A percentile compares a stretch with the other conserved stretches of the same genome.
These are phyloP conservation scores for Rhizophora apiculata DNA, from an alignment of 345 rosid species.

Conservation along the genomic window DNA sequence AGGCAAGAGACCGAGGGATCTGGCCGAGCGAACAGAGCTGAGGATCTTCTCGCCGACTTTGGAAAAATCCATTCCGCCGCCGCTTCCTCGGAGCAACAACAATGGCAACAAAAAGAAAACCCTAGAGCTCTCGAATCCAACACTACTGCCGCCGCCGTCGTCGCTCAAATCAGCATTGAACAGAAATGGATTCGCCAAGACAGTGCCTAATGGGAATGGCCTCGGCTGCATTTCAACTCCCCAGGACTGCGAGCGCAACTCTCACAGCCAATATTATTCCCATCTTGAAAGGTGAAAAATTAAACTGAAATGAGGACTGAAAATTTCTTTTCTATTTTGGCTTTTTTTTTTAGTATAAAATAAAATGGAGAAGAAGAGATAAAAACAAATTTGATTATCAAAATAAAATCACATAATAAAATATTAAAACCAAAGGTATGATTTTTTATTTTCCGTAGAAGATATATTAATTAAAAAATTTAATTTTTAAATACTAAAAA, in stretches of 20 bases:
- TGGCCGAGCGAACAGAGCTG: slow-evolving; percentile 92
- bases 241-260: slow-evolving; percentile 22
- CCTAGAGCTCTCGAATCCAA: slow-evolving; percentile 73
- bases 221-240: slow-evolving; percentile 76
- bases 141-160: slow-evolving; percentile 32
- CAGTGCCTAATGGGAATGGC: slow-evolving; percentile 60
- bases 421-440: too few species aligned
- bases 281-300: background rate
- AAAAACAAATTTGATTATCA: too few species aligned
- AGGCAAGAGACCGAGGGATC: slow-evolving; percentile 84
- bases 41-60: slow-evolving; percentile 87
- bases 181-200: slow-evolving; percentile 58
- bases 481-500: too few species aligned
- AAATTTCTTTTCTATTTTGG: background rate
- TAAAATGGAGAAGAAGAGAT: too few species aligned
- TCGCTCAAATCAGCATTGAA: slow-evolving; percentile 67
- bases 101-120: slow-evolving; percentile 80
- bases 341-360: too few species aligned
- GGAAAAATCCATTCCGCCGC: slow-evolving; percentile 85
- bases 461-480: too few species aligned
- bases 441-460: too few species aligned
- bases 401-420: too few species aligned
- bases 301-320: too few species aligned
- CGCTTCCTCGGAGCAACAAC: slow-evolving; percentile 66
- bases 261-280: background rate